These are phyloP conservation scores for Euphorbia tirucalli DNA, from an alignment of 345 rosid species.

Conservation along the genomic window DNA sequence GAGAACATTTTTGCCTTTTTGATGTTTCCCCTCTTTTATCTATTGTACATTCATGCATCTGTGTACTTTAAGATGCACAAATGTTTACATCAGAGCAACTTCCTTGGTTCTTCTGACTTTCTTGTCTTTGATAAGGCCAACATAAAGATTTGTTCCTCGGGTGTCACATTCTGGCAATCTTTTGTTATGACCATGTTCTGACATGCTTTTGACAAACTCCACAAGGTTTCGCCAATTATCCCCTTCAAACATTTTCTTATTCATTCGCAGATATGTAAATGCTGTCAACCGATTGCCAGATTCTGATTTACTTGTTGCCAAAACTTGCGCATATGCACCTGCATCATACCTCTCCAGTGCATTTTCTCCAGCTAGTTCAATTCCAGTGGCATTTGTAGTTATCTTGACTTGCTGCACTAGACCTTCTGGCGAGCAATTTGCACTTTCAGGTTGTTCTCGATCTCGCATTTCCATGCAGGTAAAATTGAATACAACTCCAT, in stretches of 20 bases:
- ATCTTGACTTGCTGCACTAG: slow-evolving; percentile 80
- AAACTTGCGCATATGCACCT: slow-evolving; percentile 64
- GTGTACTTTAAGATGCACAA: slow-evolving; percentile 5
- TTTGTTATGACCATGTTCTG: slow-evolving; percentile 56
- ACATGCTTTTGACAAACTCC: slow-evolving; percentile 79
- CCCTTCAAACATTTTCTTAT: slow-evolving; percentile 78
- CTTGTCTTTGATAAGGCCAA: slow-evolving; percentile 56
- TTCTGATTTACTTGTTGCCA: slow-evolving; percentile 69
- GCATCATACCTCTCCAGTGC: slow-evolving; percentile 87
- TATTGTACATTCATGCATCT: slow-evolving; percentile 10
- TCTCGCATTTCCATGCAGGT: slow-evolving; percentile 99
- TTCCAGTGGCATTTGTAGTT: slow-evolving; percentile 56
- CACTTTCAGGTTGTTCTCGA: slow-evolving; percentile 61
- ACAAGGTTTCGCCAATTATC: slow-evolving; percentile 76
- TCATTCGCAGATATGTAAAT: slow-evolving; percentile 85
- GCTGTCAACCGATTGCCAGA: slow-evolving; percentile 75
- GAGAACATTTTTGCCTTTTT: slow-evolving; percentile 2
- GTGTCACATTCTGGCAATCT: slow-evolving; percentile 53
- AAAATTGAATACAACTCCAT: slow-evolving; percentile 73
- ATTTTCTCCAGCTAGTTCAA: slow-evolving; percentile 84
- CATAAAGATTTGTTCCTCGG: slow-evolving; percentile 52
- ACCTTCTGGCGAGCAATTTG: slow-evolving; percentile 90
- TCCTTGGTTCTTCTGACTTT: slow-evolving; percentile 33
- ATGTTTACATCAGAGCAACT: slow-evolving; percentile 44
- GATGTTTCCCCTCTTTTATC: slow-evolving; percentile 6